phyloP scores from a whole-genome alignment of 805 yeast species.

The Ogataea philodendri region DNA sequence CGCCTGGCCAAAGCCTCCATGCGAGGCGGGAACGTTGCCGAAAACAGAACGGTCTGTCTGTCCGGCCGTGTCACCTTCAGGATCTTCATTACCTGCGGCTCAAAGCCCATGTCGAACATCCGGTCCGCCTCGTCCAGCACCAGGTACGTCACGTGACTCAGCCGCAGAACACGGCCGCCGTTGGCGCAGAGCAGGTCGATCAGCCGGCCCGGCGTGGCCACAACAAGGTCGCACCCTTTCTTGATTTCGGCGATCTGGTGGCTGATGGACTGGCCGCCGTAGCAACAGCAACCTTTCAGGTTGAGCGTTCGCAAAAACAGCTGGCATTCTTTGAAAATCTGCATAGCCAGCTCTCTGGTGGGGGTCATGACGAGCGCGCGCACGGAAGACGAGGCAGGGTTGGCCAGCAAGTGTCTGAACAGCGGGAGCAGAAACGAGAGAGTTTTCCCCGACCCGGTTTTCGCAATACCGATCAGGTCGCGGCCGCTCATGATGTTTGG shows the following conservation, averaged over 20 bases:
- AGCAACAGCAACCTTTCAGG: constrained; percentile 70
- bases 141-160: constrained; percentile 71
- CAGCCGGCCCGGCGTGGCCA: constrained; percentile 94
- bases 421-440: constrained; percentile 83
- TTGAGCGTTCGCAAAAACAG: constrained; percentile 52
- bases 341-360: constrained; percentile 87
- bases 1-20: constrained; percentile 74
- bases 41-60: constrained; percentile 83
- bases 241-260: constrained; percentile 78
- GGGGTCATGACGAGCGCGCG: constrained; percentile 81
- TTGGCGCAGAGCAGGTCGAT: constrained; percentile 86
- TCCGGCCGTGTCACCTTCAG: constrained; percentile 77
- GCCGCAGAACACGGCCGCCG: constrained; percentile 68
- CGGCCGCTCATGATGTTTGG: constrained; percentile 89
- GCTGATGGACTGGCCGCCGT: constrained; percentile 86
- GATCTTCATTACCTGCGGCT: constrained; percentile 87
- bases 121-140: constrained; percentile 96
- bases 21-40: constrained; percentile 88
- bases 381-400: constrained; percentile 45
- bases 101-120: constrained; percentile 96
- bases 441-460: constrained; percentile 96
- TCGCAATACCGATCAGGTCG: constrained; percentile 91
- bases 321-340: constrained; percentile 66
- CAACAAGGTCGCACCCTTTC: constrained; percentile 73
- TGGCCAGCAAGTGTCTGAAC: constrained; percentile 79